These are phyloP conservation scores for Biscogniauxia marginata DNA, from an alignment of 2,329 filamentous ascomycete species.

Conservation along the genomic window DNA sequence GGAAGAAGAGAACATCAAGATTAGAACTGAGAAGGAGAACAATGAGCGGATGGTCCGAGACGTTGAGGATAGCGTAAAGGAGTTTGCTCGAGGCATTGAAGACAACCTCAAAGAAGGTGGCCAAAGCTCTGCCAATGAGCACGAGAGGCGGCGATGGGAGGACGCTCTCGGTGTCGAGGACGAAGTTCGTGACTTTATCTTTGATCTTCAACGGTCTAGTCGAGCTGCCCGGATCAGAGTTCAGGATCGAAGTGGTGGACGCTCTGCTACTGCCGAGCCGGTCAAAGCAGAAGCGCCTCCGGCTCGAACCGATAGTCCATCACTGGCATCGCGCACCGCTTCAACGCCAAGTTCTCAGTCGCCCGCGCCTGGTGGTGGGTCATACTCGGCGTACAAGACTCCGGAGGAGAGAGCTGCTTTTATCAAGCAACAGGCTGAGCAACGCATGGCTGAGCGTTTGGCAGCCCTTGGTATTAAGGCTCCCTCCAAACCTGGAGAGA, in stretches of 20 bases:
- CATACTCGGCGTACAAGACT: conserved; percentile 82
- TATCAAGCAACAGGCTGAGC: conserved; percentile 95
- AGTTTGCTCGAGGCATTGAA: conserved; percentile 82
- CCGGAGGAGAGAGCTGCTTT: conserved; percentile 92
- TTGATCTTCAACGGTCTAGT: conserved; percentile 86
- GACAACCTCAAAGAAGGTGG: conserved; percentile 81
- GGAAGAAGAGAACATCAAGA: conserved; percentile 81
- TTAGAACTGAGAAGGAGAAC: conserved; percentile 82
- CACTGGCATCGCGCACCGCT: conserved; percentile 54
- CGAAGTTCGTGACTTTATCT: conserved; percentile 96
- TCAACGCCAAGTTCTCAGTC: conserved; percentile 45
- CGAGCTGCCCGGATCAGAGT: conserved; percentile 68
- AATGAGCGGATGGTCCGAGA: conserved; percentile 97
- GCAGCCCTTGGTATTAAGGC: conserved; percentile 90
- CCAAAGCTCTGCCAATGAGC: conserved; percentile 74
- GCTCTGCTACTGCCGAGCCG: conserved; percentile 42
- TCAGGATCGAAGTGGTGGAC: conserved; percentile 52
- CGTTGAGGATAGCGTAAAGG: conserved; percentile 91
- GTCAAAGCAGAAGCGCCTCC: conserved; percentile 46
- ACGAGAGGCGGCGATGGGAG: conserved; percentile 92
- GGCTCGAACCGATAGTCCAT: conserved; percentile 50
- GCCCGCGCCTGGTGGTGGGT: conserved; percentile 54
- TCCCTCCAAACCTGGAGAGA: conserved; percentile 75
- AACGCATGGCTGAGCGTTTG: conserved; percentile 93
- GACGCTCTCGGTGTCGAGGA: conserved; percentile 95